phyloP scores from a whole-genome alignment of 225 moss, liverwort and hornwort species.

The Sphagnum contortum region DNA sequence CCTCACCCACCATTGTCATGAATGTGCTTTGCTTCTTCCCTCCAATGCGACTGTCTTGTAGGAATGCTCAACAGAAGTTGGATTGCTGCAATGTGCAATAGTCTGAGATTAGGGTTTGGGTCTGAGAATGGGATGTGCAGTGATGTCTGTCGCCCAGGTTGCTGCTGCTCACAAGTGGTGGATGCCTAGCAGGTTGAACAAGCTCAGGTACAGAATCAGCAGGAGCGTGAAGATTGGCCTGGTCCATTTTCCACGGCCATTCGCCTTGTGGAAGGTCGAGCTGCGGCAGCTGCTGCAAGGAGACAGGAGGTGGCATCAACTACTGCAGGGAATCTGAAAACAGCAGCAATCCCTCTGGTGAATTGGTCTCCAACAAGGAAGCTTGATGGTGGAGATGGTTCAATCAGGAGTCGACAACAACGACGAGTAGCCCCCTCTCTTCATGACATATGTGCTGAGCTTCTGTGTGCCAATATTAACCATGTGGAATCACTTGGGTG shows the following conservation, averaged over 20 bases:
- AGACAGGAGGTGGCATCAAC: slow-evolving; percentile 8
- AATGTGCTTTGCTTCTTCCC: background rate
- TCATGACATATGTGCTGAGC: slow-evolving; percentile 28
- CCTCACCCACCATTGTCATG: background rate
- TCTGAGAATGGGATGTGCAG: background rate
- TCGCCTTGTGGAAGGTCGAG: slow-evolving; percentile 33
- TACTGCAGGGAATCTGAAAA: background rate
- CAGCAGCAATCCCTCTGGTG: slow-evolving; percentile 8
- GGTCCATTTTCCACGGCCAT: slow-evolving; percentile 40
- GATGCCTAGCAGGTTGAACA: background rate
- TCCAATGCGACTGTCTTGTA: background rate
- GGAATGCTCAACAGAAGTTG: too few relatives aligned
- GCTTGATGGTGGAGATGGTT: background rate
- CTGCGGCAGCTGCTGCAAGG: slow-evolving; percentile 30
- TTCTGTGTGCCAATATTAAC: slow-evolving; percentile 36
- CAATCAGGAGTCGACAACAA: slow-evolving; percentile 2
- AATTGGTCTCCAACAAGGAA: slow-evolving; percentile 35
- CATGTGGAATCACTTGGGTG: slow-evolving; percentile 29
- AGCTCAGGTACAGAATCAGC: slow-evolving; percentile 1
- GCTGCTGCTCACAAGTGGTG: slow-evolving; percentile 1
- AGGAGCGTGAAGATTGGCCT: slow-evolving; percentile 25
- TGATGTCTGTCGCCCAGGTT: background rate
- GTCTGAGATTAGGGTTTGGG: background rate
- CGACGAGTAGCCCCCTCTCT: slow-evolving; percentile 17
- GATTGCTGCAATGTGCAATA: too few relatives aligned